A percentile compares a stretch with the other conserved stretches of the same genome.
Evolutionary conservation across 2,329 filamentous ascomycete genomes (phyloP).

Genomic region (Neofusicoccum kwambonambiense): DNA sequence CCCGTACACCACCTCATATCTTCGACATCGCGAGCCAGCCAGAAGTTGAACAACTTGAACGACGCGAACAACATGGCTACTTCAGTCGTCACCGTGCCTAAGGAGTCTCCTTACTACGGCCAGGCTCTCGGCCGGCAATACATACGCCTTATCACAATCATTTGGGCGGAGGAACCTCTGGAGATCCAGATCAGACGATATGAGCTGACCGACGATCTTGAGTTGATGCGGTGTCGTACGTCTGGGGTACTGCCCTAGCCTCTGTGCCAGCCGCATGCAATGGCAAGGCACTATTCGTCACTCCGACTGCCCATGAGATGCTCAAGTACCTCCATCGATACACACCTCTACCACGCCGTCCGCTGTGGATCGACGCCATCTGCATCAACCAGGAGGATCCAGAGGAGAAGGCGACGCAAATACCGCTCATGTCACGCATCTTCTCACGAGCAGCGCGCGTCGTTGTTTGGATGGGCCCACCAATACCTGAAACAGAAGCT

Average conservation of each 20-base stretch:
- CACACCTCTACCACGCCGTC: background rate
- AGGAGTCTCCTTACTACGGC: background rate
- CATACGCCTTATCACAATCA: background rate
- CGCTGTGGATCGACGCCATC: slow-evolving; percentile 22
- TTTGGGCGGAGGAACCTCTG: background rate
- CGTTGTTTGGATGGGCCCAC: background rate
- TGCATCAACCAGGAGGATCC: slow-evolving; percentile 21
- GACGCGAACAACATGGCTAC: background rate
- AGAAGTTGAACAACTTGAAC: too few species aligned
- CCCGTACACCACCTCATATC: too few species aligned
- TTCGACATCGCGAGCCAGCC: too few species aligned
- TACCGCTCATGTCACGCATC: background rate
- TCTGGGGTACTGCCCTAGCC: background rate
- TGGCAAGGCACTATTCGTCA: background rate
- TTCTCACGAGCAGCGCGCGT: background rate
- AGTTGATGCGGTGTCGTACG: background rate
- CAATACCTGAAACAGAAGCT: background rate
- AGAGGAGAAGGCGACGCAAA: slow-evolving; percentile 14
- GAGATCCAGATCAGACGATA: background rate
- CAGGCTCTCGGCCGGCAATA: background rate
- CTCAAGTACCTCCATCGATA: background rate
- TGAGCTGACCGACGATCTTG: background rate
- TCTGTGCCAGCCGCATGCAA: background rate
- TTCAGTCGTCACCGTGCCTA: too few species aligned
- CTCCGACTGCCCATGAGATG: background rate